Base-by-base conservation (phyloP, 2,329 filamentous ascomycete species). In the Cladophialophora immunda region DNA sequence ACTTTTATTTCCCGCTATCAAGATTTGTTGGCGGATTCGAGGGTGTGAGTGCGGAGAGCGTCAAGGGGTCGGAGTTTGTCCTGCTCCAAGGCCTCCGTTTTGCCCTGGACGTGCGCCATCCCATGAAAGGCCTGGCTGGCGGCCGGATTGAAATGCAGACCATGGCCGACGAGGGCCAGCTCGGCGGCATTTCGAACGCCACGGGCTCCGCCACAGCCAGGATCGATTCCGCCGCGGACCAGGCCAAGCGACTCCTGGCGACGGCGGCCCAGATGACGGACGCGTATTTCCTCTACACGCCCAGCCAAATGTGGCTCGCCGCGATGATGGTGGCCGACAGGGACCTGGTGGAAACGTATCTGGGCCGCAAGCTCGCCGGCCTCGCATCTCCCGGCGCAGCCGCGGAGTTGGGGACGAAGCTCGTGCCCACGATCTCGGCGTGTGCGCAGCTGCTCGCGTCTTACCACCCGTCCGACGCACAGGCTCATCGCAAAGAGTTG, bases 261-360 rank as follows among this genome's bases (percentile, higher is more conserved):
- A 90, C 89, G 62, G 91, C 92, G 65, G 92, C 93, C 0, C 82
- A 97, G 59, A 85, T 97, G 68, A 97, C 94, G 27, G 95, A 99
- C 75, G 93, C 88, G n/a, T 98, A 98, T 81, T 97, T 98, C 80
- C 90, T 97, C 78, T 98, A 92, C 80, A 94, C 94, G 0, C 95
- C 95, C 0, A 91, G 92, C 27, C 95, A 99, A 78, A 97, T 98
- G 76, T 94, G 94, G 89, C 85, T 98, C 67, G 90, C 92, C 0
- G 89, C 94, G 0, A 80, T 97, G 32, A 84, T 90, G 15, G 85
- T 96, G 59, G 92, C 90, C 0, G 94, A 98, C 75, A 73, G 75
- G 22, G 79, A 80, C 1, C 73, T 84, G 4, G 76, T 78, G 1
- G 75, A 80, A 64, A 80, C 79, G 67, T 83, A 83, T 70, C 74